Conservation (phyloP, 1,139 yeast genomes). For the Kodamaea anthophila region DNA sequence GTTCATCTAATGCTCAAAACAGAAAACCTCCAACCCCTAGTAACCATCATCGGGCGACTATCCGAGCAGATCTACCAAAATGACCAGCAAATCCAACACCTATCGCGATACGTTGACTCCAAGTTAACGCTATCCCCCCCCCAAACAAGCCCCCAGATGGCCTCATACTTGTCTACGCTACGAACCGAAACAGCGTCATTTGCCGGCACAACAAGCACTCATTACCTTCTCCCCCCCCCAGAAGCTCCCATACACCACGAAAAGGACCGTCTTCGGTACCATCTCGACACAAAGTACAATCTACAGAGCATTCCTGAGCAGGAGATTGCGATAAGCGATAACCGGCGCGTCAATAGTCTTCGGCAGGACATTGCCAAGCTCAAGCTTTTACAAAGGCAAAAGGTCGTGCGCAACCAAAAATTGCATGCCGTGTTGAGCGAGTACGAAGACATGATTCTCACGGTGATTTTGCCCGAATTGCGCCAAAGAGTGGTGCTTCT, state of each 20-base stretch:
- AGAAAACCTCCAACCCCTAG: constrained; percentile 31
- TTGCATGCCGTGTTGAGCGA: constrained; percentile 18
- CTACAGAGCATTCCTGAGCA: constrained; percentile 9
- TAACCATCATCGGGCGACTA: constrained; percentile 19
- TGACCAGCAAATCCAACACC: constrained; percentile 17
- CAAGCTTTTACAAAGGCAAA: constrained; percentile 14
- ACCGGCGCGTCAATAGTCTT: constrained; percentile 2
- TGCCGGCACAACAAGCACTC: too few species aligned
- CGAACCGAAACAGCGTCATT: constrained; percentile 4
- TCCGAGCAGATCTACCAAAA: constrained; percentile 20
- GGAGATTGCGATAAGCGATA: constrained; percentile 1
- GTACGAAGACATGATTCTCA: constrained; percentile 25
- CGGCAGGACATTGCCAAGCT: constrained; percentile 23
- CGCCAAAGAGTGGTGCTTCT: constrained; percentile 16
- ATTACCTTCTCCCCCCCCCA: too few species aligned
- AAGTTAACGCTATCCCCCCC: too few species aligned
- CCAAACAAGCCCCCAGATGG: too few species aligned
- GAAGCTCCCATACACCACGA: too few species aligned
- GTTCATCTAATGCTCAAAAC: too few species aligned
- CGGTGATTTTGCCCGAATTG: constrained; percentile 25
- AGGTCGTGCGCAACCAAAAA: constrained; percentile 18
- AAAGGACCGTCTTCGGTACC: constrained; percentile 10
- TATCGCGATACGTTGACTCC: constrained; percentile 22
- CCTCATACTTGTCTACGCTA: too few species aligned
- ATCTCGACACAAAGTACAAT: constrained; percentile 14